Base-by-base conservation (phyloP, 1,284 basidiomycete species). In the Trametes versicolor region DNA sequence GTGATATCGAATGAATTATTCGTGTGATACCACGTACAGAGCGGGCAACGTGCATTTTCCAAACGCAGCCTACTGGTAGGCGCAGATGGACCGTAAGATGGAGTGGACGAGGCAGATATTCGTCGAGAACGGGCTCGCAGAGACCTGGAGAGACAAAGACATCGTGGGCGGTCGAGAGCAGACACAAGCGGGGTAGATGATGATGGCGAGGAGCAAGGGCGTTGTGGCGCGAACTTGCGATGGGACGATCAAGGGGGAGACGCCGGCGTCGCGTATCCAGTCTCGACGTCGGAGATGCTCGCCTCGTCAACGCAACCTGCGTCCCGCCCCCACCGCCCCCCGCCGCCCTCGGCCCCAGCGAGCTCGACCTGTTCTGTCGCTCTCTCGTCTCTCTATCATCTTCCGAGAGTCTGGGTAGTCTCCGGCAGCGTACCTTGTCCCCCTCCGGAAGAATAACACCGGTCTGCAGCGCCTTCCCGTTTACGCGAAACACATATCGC, bases 221-320 rank as follows among this genome's bases (percentile, higher is more conserved):
- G 48, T 67, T 56, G 68, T 69, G 68, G 68, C 68, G 68, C 58
- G 54, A 47, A 48, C 32, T 52, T 36, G 13, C 29, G 54, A 43
- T 57, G 60, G 56, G 32, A 36, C 12, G 45, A 15, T 29, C 10
- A n/a, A 13, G 12, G 17, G 8, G 25, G 21, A 62, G 49, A 19
- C 54, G 54, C 68, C 51, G 53, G 21, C 50, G 45, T 51, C 61
- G 59, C 36, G 47, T 47, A 63, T 61, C 29, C 50, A 39, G 27
- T 58, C 47, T 34, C 61, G 52, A 43, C 58, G 47, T 54, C 62
- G 41, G 27, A 34, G 23, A 37, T 56, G 47, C 5, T 17, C 19
- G 45, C 53, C 9, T 41, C 54, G 43, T 59, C 58, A 54, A 61
- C 62, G 10, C 56, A 43, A 52, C 64, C 48, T 36, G 53, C 57